Evolutionary conservation across 2,329 filamentous ascomycete genomes (phyloP).

Genomic region (Claviceps maximensis): DNA sequence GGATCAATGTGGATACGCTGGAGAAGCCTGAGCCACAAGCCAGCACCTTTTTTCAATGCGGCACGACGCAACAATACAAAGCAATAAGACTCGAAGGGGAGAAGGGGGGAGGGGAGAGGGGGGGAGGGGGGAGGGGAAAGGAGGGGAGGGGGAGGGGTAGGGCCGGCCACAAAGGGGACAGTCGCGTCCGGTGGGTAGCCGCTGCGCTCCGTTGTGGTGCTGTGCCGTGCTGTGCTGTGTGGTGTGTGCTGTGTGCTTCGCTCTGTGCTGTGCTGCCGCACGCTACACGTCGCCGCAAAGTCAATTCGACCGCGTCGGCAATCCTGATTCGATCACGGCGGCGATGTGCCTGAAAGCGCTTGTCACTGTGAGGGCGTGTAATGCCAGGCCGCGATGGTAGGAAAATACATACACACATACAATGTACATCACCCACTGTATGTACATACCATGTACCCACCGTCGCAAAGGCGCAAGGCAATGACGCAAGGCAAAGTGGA

Average conservation of each 20-base stretch:
- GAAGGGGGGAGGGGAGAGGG: neutral
- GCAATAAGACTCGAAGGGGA: neutral
- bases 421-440: too few relatives aligned
- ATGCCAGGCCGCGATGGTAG: too few relatives aligned
- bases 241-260: too few relatives aligned
- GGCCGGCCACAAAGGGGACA: neutral
- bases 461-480: neutral
- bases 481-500: neutral
- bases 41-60: neutral
- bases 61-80: neutral
- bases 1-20: conserved; percentile 1
- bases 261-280: too few relatives aligned
- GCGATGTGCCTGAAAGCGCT: neutral
- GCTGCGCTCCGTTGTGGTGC: too few relatives aligned
- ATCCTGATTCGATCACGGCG: neutral
- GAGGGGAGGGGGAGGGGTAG: neutral
- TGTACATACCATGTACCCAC: neutral
- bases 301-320: neutral
- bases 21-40: neutral
- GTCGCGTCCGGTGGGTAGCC: too few relatives aligned
- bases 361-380: too few relatives aligned
- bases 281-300: neutral
- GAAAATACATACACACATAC: neutral
- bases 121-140: neutral
- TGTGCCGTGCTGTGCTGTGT: neutral